phyloP scores from a whole-genome alignment of 2,329 filamentous ascomycete genomes.

The Trichoderma polysporum region DNA sequence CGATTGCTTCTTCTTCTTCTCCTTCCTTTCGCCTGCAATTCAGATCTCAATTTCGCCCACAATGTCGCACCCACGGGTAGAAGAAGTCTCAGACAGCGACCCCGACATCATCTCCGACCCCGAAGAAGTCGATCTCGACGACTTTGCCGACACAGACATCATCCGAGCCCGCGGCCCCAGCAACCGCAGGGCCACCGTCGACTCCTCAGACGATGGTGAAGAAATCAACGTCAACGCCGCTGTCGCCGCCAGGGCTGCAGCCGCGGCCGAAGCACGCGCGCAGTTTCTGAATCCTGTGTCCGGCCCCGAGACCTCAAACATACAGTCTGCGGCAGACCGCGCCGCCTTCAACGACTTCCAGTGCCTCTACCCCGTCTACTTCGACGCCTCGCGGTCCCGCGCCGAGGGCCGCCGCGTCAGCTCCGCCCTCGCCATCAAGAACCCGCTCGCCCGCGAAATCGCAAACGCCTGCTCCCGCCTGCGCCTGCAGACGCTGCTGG shows the following conservation, averaged over 20 bases:
- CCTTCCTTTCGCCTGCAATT: background rate
- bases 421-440: slow-evolving; percentile 68
- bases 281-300: slow-evolving; percentile 30
- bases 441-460: slow-evolving; percentile 87
- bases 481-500: slow-evolving; percentile 72
- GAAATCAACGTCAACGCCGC: slow-evolving; percentile 32
- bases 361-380: slow-evolving; percentile 94
- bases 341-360: slow-evolving; percentile 72
- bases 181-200: slow-evolving; percentile 30
- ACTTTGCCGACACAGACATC: slow-evolving; percentile 59
- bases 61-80: slow-evolving; percentile 86
- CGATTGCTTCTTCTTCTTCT: background rate
- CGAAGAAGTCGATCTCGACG: slow-evolving; percentile 78
- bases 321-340: slow-evolving; percentile 46
- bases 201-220: slow-evolving; percentile 5
- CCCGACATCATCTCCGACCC: slow-evolving; percentile 68
- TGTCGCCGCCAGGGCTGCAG: slow-evolving; percentile 24
- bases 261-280: slow-evolving; percentile 23
- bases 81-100: slow-evolving; percentile 87
- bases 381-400: slow-evolving; percentile 73
- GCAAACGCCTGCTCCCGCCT: slow-evolving; percentile 78
- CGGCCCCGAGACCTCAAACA: slow-evolving; percentile 32
- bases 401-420: slow-evolving; percentile 80
- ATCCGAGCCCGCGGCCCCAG: slow-evolving; percentile 44
- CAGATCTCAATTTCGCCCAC: slow-evolving; percentile 22